phyloP scores from a whole-genome alignment of 2,329 filamentous ascomycete genomes.

The Blastomyces gilchristii region DNA sequence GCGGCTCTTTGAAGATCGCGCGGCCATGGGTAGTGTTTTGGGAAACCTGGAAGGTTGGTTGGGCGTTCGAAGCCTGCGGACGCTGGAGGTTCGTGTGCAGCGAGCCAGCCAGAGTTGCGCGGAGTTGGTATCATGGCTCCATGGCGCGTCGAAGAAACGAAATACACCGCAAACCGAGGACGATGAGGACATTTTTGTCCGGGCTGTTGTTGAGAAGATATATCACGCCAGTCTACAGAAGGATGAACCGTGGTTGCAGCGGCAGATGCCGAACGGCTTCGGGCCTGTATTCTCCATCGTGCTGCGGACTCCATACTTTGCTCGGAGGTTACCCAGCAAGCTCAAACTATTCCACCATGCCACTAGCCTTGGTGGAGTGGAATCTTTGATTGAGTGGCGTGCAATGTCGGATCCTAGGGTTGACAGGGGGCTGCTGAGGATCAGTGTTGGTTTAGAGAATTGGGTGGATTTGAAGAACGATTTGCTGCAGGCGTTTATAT shows the following conservation, averaged over 20 bases:
- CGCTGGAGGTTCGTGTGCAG: constrained; percentile 69
- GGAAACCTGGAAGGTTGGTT: constrained; percentile 88
- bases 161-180: constrained; percentile 22
- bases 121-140: constrained; percentile 62
- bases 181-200: constrained; percentile 28
- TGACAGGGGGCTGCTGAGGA: constrained; percentile 60
- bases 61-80: constrained; percentile 74
- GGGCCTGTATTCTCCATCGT: constrained; percentile 76
- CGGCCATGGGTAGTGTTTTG: constrained; percentile 71
- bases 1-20: constrained; percentile 55
- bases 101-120: constrained; percentile 64
- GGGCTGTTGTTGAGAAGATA: constrained; percentile 49
- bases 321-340: constrained; percentile 63
- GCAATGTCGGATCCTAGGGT: constrained; percentile 69
- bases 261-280: constrained; percentile 81
- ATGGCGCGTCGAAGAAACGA: constrained; percentile 35
- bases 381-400: constrained; percentile 93
- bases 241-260: constrained; percentile 58
- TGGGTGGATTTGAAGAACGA: constrained; percentile 75
- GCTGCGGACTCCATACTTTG: constrained; percentile 50
- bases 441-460: constrained; percentile 78
- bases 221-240: constrained; percentile 68
- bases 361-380: constrained; percentile 82
- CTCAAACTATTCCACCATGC: constrained; percentile 82
- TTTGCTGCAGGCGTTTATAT: constrained; percentile 53